Conservation (phyloP, 805 yeast species). For the Yarrowia divulgata region DNA sequence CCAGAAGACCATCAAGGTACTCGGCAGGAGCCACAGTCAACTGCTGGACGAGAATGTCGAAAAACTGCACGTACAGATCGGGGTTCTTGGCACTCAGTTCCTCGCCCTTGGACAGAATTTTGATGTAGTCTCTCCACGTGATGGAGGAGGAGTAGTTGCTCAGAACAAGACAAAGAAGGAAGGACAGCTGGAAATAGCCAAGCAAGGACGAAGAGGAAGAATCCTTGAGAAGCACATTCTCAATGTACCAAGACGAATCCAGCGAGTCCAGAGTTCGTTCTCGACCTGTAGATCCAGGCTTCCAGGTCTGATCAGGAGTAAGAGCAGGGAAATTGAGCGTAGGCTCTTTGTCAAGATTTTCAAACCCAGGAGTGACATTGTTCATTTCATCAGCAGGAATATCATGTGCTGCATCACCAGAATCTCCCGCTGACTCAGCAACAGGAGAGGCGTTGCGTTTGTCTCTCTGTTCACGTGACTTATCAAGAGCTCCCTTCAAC, state of each 20-base stretch:
- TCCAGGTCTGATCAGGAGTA: conserved; percentile 48
- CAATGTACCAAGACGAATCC: conserved; percentile 69
- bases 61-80: conserved; percentile 49
- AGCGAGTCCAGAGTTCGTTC: conserved; percentile 60
- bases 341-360: not conserved
- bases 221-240: conserved; percentile 48
- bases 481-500: conserved; percentile 52
- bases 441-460: not conserved
- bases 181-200: conserved; percentile 64
- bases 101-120: conserved; percentile 54
- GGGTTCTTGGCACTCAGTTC: conserved; percentile 47
- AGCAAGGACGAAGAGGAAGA: conserved; percentile 50
- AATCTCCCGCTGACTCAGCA: not conserved
- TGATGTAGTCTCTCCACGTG: conserved; percentile 67
- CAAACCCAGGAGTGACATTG: conserved; percentile 14
- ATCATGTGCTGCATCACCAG: not conserved
- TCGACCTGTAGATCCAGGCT: conserved; percentile 51
- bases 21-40: conserved; percentile 55
- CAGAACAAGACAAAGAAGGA: conserved; percentile 57
- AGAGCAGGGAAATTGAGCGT: conserved; percentile 49
- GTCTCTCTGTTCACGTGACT: conserved; percentile 46
- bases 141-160: conserved; percentile 69
- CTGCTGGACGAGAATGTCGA: conserved; percentile 52
- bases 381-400: not conserved
- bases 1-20: conserved; percentile 53